A percentile compares a stretch with the other conserved stretches of the same genome.
Conservation (phyloP, 1,284 basidiomycete species). For the Sporisorium scitamineum region DNA sequence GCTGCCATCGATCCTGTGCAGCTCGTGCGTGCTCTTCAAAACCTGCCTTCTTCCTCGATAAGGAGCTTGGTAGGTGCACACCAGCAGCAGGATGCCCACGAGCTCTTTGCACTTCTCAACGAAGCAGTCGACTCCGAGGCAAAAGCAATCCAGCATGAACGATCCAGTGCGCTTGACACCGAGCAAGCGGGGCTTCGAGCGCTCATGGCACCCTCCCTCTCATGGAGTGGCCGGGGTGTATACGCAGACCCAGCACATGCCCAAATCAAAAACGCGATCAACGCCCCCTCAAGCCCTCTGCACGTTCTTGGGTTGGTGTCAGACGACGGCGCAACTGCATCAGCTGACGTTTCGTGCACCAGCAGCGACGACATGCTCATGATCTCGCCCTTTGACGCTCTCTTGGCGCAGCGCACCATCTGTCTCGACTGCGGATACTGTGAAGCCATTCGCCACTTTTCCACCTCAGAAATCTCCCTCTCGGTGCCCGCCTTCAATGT, state of each 20-base stretch:
- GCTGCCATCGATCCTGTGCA: conserved; percentile 52
- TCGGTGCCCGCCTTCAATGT: conserved; percentile 49
- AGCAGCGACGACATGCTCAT: conserved; percentile 17
- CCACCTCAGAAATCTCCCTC: conserved; percentile 59
- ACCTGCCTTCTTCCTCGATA: conserved; percentile 50
- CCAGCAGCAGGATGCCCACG: conserved; percentile 68
- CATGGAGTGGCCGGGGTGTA: conserved; percentile 40
- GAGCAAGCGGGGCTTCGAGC: conserved; percentile 47
- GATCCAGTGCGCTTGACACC: conserved; percentile 14
- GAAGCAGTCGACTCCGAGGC: conserved; percentile 63
- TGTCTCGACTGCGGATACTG: conserved; percentile 66
- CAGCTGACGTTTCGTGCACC: background rate
- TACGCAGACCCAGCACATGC: conserved; percentile 37
- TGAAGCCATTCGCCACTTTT: conserved; percentile 63
- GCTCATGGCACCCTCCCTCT: conserved; percentile 48
- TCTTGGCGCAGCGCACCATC: conserved; percentile 60
- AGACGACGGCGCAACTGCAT: background rate
- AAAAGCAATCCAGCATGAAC: conserved; percentile 35
- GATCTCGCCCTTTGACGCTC: conserved; percentile 51
- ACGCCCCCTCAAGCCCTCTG: conserved; percentile 1
- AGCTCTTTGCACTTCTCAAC: conserved; percentile 64
- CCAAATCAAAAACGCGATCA: background rate
- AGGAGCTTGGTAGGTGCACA: conserved; percentile 63
- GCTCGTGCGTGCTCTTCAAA: conserved; percentile 53
- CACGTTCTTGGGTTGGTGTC: background rate